These are phyloP conservation scores for Massariosphaeria phaeospora DNA, from an alignment of 495 filamentous ascomycete genomes.

Conservation along the genomic window DNA sequence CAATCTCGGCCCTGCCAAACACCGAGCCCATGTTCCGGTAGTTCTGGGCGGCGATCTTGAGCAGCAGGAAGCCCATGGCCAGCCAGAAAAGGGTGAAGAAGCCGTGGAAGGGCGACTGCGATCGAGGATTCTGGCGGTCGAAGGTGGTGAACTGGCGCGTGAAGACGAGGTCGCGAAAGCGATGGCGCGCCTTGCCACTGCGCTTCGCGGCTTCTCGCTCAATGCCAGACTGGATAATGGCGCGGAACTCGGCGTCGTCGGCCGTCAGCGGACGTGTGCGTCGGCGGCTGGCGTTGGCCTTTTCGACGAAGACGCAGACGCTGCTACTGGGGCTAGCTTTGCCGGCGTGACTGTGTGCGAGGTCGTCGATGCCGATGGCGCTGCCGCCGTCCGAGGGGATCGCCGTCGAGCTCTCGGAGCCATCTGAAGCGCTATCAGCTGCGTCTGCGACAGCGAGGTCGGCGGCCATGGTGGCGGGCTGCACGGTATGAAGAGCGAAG, in stretches of 20 bases:
- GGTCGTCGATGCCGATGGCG: background rate
- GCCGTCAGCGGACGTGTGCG: constrained; percentile 56
- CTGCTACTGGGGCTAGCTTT: constrained; percentile 13
- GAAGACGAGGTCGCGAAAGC: constrained; percentile 63
- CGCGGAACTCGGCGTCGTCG: constrained; percentile 52
- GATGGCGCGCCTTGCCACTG: constrained; percentile 44
- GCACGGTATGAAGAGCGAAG: too few species aligned
- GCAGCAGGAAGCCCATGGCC: constrained; percentile 54
- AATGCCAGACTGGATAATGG: constrained; percentile 46
- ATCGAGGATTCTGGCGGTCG: constrained; percentile 59
- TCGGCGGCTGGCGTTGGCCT: constrained; percentile 43
- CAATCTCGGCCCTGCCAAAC: constrained; percentile 63
- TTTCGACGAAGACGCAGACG: constrained; percentile 47
- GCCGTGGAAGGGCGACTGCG: constrained; percentile 61
- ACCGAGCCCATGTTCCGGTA: constrained; percentile 56
- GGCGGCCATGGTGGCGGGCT: background rate
- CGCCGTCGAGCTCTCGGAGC: constrained; percentile 2
- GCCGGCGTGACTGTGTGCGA: background rate
- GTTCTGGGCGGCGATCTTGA: constrained; percentile 61
- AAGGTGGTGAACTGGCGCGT: constrained; percentile 65
- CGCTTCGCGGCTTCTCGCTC: constrained; percentile 44
- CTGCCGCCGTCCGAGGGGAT: constrained; percentile 5
- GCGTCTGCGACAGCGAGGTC: background rate
- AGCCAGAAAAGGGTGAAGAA: constrained; percentile 78
- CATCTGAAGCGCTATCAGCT: background rate